A percentile compares a stretch with the other conserved stretches of the same genome.
Evolutionary conservation across 2,329 filamentous ascomycete genomes (phyloP).

Genomic region (Pseudopyrenochaeta lycopersici): DNA sequence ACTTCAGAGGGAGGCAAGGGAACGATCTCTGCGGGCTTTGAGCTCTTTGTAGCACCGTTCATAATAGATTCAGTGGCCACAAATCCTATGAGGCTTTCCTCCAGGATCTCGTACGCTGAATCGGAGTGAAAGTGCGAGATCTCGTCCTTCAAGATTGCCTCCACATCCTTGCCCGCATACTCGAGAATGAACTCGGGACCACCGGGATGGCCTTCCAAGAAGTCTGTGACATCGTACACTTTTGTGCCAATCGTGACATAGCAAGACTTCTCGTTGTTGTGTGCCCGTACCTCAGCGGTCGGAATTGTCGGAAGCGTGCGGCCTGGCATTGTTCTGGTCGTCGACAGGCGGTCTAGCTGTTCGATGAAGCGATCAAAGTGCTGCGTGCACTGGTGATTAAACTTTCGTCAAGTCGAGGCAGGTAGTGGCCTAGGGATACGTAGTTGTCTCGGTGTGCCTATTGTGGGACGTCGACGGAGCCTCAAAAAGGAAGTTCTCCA

Average conservation of each 20-base stretch:
- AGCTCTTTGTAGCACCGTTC: conserved; percentile 59
- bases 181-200: conserved; percentile 88
- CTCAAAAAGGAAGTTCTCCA: not conserved
- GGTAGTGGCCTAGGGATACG: not conserved
- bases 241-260: conserved; percentile 91
- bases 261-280: conserved; percentile 83
- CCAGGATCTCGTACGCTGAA: conserved; percentile 92
- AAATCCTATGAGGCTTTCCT: conserved; percentile 86
- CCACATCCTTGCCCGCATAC: conserved; percentile 87
- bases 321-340: conserved; percentile 71
- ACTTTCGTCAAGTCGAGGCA: not conserved
- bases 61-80: conserved; percentile 69
- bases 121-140: conserved; percentile 88
- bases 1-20: conserved; percentile 61
- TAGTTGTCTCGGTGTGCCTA: not conserved
- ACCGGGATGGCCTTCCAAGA: conserved; percentile 89
- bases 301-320: conserved; percentile 85
- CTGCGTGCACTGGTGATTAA: not conserved
- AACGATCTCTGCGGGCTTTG: conserved; percentile 59
- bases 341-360: conserved; percentile 16
- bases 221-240: conserved; percentile 94
- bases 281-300: conserved; percentile 79
- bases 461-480: not conserved
- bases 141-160: conserved; percentile 81
- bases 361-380: not conserved